Conservation (phyloP, 2,329 filamentous ascomycete species). For the Thielaviopsis euricoi region DNA sequence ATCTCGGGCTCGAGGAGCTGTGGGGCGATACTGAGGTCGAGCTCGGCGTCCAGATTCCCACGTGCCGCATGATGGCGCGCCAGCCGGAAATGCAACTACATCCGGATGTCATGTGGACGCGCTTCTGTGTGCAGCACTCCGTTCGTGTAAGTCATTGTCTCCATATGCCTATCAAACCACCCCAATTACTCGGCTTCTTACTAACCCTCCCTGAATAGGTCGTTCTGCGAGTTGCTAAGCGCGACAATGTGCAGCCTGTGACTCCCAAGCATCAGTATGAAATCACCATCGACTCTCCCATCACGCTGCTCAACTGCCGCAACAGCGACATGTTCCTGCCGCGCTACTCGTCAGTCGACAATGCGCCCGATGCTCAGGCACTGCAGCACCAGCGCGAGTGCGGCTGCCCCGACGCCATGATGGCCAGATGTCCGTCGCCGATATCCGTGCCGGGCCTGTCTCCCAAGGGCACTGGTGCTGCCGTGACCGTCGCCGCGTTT, state of each 20-base stretch:
- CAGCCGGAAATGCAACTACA: slow-evolving; percentile 52
- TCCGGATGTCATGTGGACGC: slow-evolving; percentile 85
- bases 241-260: slow-evolving; percentile 59
- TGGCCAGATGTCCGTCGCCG: not conserved
- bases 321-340: slow-evolving; percentile 84
- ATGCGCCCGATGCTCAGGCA: slow-evolving; percentile 32
- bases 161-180: not conserved
- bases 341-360: slow-evolving; percentile 48
- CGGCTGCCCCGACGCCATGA: slow-evolving; percentile 34
- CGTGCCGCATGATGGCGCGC: slow-evolving; percentile 70
- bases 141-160: slow-evolving; percentile 52
- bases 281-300: slow-evolving; percentile 90
- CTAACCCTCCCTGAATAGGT: slow-evolving; percentile 38
- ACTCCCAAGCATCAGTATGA: slow-evolving; percentile 73
- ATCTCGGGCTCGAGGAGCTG: slow-evolving; percentile 50
- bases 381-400: slow-evolving; percentile 28
- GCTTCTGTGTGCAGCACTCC: slow-evolving; percentile 90
- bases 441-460: not conserved
- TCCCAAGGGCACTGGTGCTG: not conserved
- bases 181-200: not conserved
- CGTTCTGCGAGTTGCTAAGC: slow-evolving; percentile 77
- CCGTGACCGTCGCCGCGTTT: not conserved
- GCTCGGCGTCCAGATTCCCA: slow-evolving; percentile 82
- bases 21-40: slow-evolving; percentile 88
- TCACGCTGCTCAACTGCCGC: slow-evolving; percentile 82